Evolutionary conservation across 2,329 filamentous ascomycete species (phyloP).

Genomic region (Trichoderma breve): DNA sequence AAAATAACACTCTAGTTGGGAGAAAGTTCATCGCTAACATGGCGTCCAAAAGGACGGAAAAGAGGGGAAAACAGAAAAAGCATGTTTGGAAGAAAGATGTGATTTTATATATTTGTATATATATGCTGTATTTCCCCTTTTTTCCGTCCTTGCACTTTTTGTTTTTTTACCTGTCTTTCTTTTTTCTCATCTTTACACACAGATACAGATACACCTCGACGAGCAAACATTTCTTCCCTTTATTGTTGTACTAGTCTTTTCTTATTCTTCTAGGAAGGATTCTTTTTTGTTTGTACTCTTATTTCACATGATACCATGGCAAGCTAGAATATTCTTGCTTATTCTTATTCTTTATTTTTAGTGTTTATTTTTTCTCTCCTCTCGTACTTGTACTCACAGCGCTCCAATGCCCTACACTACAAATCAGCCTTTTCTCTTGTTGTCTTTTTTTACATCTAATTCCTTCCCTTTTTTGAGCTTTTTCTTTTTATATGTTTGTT

Average conservation of each 20-base stretch:
- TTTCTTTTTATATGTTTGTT: background rate
- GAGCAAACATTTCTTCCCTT: background rate
- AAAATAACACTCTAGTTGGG: background rate
- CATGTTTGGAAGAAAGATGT: too few relatives aligned
- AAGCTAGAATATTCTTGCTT: background rate
- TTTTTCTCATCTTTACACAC: background rate
- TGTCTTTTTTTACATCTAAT: background rate
- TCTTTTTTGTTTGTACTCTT: background rate
- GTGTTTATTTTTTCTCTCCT: background rate
- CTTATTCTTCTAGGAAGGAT: background rate
- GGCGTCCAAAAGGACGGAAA: too few relatives aligned
- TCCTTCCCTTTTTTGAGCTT: background rate
- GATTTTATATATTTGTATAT: too few relatives aligned
- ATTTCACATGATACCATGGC: conserved; percentile 8
- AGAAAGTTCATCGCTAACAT: too few relatives aligned
- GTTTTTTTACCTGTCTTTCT: background rate
- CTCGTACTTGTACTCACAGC: background rate
- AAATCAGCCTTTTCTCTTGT: background rate
- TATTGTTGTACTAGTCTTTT: background rate
- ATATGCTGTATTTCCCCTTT: background rate
- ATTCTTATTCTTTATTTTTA: background rate
- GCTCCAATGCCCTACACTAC: too few relatives aligned
- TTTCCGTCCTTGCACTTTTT: background rate
- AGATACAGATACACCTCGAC: background rate
- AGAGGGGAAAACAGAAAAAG: too few relatives aligned